Evolutionary conservation across 2,329 filamentous ascomycete genomes (phyloP).

Genomic region (Hymenotorrendiella dingleyae): DNA sequence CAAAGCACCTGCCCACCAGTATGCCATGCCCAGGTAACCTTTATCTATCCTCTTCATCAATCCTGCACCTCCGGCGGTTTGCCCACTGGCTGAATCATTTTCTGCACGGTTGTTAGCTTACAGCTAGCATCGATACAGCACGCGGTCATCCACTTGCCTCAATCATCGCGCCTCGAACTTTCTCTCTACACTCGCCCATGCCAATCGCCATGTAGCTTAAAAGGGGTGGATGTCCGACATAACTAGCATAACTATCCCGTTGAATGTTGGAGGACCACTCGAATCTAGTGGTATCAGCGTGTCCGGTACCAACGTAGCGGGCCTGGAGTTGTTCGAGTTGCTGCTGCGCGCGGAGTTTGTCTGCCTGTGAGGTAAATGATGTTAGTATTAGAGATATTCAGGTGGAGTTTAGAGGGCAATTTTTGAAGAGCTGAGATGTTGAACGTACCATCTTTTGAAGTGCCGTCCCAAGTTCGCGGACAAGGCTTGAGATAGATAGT

Average conservation of each 20-base stretch:
- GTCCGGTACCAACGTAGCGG: constrained; percentile 91
- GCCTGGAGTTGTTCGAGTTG: constrained; percentile 96
- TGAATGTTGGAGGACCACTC: constrained; percentile 96
- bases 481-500: too few species aligned
- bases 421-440: neutral
- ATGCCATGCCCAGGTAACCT: neutral
- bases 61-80: constrained; percentile 56
- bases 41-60: constrained; percentile 21
- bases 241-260: constrained; percentile 85
- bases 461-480: too few species aligned
- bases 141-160: constrained; percentile 49
- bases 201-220: constrained; percentile 86
- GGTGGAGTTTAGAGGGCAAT: neutral
- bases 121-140: neutral
- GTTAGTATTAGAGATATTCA: neutral
- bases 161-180: constrained; percentile 73
- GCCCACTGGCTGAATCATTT: constrained; percentile 64
- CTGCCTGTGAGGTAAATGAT: constrained; percentile 52
- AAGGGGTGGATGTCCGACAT: constrained; percentile 83
- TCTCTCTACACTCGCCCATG: constrained; percentile 76
- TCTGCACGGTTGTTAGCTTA: constrained; percentile 35
- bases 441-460: constrained; percentile 19
- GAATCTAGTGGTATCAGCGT: constrained; percentile 94
- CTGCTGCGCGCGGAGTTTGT: constrained; percentile 96
- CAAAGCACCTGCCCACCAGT: neutral